phyloP scores from a whole-genome alignment of 345 rosid genomes.

The Stellera chamaejasme region DNA sequence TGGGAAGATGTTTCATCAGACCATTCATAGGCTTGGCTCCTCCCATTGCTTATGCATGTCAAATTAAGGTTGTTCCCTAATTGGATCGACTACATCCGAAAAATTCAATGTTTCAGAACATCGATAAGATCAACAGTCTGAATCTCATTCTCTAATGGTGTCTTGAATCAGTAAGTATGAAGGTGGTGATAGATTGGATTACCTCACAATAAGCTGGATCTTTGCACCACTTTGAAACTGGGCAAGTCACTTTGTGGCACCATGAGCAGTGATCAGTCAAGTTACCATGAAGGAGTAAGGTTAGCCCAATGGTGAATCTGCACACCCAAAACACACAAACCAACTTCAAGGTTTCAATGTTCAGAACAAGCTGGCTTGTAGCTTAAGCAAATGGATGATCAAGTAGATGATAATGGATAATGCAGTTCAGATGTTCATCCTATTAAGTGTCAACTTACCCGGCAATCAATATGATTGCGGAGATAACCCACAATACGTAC shows the following conservation, averaged over 20 bases:
- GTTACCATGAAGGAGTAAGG: constrained; percentile 60
- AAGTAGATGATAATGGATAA: background rate
- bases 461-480: constrained; percentile 35
- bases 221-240: constrained; percentile 82
- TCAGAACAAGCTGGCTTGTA: background rate
- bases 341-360: background rate
- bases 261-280: constrained; percentile 70
- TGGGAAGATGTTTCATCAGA: constrained; percentile 12
- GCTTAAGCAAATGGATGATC: background rate
- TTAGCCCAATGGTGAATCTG: constrained; percentile 51
- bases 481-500: constrained; percentile 51
- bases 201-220: constrained; percentile 52
- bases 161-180: background rate
- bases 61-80: constrained; percentile 42
- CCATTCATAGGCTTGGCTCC: constrained; percentile 26
- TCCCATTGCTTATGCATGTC: constrained; percentile 55
- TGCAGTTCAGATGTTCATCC: background rate
- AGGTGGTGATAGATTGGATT: constrained; percentile 6
- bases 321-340: constrained; percentile 17
- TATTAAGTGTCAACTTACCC: constrained; percentile 41
- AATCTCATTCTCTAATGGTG: background rate
- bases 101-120: background rate
- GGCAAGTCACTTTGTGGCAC: constrained; percentile 89
- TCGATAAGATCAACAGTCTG: background rate
- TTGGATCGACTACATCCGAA: constrained; percentile 42